phyloP scores from a whole-genome alignment of 179 eudicot genomes.

The Corrigiola litoralis region DNA sequence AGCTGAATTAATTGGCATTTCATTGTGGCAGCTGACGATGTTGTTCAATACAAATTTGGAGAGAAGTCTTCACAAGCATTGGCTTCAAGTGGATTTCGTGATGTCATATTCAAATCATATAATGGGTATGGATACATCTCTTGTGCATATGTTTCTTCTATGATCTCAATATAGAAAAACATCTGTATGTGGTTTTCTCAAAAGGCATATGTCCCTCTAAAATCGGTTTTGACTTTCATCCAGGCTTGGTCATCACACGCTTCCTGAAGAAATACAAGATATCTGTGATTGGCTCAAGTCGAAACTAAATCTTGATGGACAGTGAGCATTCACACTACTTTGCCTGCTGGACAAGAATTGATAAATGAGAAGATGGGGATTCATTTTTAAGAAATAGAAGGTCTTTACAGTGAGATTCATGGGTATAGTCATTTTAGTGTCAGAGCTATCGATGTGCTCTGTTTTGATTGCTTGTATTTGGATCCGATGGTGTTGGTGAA shows the following conservation, averaged over 20 bases:
- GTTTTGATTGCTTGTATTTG: neutral
- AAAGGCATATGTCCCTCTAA: neutral
- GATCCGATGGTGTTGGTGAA: neutral
- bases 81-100: conserved; percentile 56
- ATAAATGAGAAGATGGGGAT: conserved; percentile 1
- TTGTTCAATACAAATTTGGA: conserved; percentile 66
- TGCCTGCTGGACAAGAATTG: neutral
- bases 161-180: neutral
- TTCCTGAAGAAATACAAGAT: conserved; percentile 78
- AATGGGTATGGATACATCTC: conserved; percentile 34
- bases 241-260: conserved; percentile 93
- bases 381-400: conserved; percentile 13
- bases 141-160: neutral
- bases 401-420: conserved; percentile 13
- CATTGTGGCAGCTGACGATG: conserved; percentile 71
- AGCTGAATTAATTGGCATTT: neutral
- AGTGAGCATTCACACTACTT: conserved; percentile 1
- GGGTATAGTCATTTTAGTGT: conserved; percentile 7
- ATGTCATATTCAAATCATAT: conserved; percentile 70
- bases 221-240: conserved; percentile 6
- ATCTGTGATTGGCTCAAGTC: conserved; percentile 76
- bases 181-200: neutral
- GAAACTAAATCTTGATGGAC: conserved; percentile 60
- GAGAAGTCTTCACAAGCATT: conserved; percentile 63
- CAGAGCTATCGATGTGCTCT: neutral